phyloP scores from a whole-genome alignment of 345 rosid species.

The Pugionium cornutum region DNA sequence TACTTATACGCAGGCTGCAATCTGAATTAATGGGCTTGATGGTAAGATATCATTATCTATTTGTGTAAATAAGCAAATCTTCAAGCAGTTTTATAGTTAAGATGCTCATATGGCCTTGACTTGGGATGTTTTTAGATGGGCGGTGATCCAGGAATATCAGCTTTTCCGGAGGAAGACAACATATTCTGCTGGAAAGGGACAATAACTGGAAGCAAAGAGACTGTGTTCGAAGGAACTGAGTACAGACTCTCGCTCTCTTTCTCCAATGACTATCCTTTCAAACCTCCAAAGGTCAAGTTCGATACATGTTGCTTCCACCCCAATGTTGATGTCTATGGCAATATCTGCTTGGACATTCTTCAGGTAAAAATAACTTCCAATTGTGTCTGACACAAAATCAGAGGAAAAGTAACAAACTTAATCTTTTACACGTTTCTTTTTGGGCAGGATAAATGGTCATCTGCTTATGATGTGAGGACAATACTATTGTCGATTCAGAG shows the following conservation, averaged over 20 bases:
- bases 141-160: conserved; percentile 88
- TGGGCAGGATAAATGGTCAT: conserved; percentile 99
- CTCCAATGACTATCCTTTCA: conserved; percentile 88
- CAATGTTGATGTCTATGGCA: conserved; percentile 86
- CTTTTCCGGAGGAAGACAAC: conserved; percentile 95
- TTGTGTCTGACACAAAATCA: background rate
- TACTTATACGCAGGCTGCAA: conserved; percentile 60
- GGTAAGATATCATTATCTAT: conserved; percentile 47
- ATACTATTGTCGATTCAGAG: conserved; percentile 88
- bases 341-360: conserved; percentile 94
- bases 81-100: conserved; percentile 5
- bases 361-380: conserved; percentile 51
- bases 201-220: conserved; percentile 83
- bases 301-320: conserved; percentile 95
- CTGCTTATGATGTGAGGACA: conserved; percentile 95
- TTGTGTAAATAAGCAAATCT: background rate
- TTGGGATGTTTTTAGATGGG: conserved; percentile 61
- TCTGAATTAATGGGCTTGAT: conserved; percentile 92
- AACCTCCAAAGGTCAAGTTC: conserved; percentile 94
- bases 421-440: background rate
- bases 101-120: conserved; percentile 17
- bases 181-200: conserved; percentile 98
- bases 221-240: conserved; percentile 92
- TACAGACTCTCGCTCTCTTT: conserved; percentile 82
- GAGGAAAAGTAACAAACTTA: background rate